These are phyloP conservation scores for Fraxinus dipetala DNA, from an alignment of 305 asterid species.

Conservation along the genomic window DNA sequence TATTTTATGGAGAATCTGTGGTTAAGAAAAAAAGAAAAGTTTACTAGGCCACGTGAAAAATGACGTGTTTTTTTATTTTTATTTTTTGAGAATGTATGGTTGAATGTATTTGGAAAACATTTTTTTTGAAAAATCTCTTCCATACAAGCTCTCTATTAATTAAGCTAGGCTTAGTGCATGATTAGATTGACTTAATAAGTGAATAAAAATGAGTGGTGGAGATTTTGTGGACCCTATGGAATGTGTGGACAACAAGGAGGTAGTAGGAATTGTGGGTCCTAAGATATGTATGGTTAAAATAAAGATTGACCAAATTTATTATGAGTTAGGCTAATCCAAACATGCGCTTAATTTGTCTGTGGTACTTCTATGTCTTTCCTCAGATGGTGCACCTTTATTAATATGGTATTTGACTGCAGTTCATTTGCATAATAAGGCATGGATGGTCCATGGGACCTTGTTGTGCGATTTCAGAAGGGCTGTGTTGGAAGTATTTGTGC, in stretches of 20 bases:
- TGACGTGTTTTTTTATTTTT: too few species aligned
- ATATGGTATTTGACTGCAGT: neutral
- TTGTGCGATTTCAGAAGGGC: neutral
- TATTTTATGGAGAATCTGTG: neutral
- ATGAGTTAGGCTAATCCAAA: neutral
- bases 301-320: neutral
- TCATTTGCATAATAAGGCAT: neutral
- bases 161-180: neutral
- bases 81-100: neutral
- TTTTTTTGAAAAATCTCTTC: neutral
- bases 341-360: neutral
- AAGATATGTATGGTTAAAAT: neutral
- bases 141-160: neutral
- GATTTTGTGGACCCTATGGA: neutral
- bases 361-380: neutral
- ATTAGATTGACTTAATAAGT: neutral
- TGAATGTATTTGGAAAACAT: too few species aligned
- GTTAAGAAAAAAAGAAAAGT: too few species aligned
- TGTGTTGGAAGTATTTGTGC: neutral
- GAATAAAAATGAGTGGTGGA: neutral
- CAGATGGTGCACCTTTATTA: neutral
- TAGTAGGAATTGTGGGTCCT: neutral
- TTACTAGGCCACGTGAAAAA: neutral
- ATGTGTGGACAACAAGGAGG: neutral
- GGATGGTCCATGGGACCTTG: neutral